These are phyloP conservation scores for Flaveria brownii DNA, from an alignment of 129 eudicot species.

Conservation along the genomic window DNA sequence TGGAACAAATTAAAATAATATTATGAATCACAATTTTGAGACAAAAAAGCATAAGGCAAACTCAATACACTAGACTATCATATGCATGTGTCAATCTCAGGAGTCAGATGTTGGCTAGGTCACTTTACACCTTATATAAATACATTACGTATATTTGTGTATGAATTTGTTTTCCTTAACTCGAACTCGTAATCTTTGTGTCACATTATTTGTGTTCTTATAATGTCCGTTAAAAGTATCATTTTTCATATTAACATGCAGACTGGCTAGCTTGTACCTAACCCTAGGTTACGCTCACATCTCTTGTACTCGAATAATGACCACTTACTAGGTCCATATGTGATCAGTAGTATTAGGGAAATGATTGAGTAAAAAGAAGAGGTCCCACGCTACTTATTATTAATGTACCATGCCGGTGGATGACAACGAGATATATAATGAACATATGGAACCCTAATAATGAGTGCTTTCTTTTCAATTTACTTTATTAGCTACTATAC, in stretches of 20 bases:
- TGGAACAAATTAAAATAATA: neutral
- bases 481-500: conserved; percentile 26
- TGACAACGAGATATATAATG: conserved; percentile 19
- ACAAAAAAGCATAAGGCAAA: neutral
- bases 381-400: conserved; percentile 31
- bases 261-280: neutral
- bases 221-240: neutral
- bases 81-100: too few relatives aligned
- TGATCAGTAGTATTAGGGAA: conserved; percentile 19
- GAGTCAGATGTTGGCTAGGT: too few relatives aligned
- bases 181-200: too few relatives aligned
- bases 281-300: conserved; percentile 21
- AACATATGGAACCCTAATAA: conserved; percentile 24
- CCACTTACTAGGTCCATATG: conserved; percentile 32
- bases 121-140: too few relatives aligned
- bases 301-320: conserved; percentile 24
- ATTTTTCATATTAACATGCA: conserved; percentile 27
- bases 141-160: too few relatives aligned
- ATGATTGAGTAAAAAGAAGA: conserved; percentile 20
- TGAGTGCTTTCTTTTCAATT: conserved; percentile 35
- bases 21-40: neutral
- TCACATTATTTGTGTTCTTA: too few relatives aligned
- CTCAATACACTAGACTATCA: too few relatives aligned
- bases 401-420: conserved; percentile 29
- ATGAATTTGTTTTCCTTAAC: too few relatives aligned